phyloP scores from a whole-genome alignment of 768 basidiomycete species.

The Pluteus cervinus region DNA sequence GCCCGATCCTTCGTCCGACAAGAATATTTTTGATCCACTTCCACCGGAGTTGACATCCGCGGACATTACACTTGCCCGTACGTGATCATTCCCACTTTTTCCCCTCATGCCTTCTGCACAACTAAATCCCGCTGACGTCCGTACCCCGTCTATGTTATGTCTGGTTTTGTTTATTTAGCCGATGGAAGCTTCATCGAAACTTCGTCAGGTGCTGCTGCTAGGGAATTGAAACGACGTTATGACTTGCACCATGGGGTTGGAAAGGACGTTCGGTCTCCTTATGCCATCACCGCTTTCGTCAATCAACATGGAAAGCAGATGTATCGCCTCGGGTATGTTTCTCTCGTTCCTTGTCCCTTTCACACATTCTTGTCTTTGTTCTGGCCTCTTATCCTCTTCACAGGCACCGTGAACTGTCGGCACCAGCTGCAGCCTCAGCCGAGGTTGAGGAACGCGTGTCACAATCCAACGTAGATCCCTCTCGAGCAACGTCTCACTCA shows the following conservation, averaged over 20 bases:
- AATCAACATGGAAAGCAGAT: conserved; percentile 77
- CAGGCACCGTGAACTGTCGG: conserved; percentile 56
- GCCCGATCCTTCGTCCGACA: conserved; percentile 34
- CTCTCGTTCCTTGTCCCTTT: conserved; percentile 4
- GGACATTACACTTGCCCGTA: conserved; percentile 56
- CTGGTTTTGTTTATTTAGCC: conserved; percentile 33
- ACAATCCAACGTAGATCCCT: conserved; percentile 20
- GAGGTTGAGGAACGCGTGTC: conserved; percentile 43
- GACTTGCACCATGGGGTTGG: conserved; percentile 67
- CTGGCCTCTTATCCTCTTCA: conserved; percentile 7
- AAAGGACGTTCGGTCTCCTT: conserved; percentile 66
- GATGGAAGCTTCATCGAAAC: conserved; percentile 80
- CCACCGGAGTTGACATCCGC: conserved; percentile 47
- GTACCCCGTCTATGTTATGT: no score
- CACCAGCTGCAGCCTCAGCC: conserved; percentile 48
- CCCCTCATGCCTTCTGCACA: conserved; percentile 7
- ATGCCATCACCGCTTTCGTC: conserved; percentile 74
- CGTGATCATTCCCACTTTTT: conserved; percentile 20
- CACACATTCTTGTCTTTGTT: conserved; percentile 1
- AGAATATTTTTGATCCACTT: conserved; percentile 29
- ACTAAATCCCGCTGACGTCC: no score
- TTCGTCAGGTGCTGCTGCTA: conserved; percentile 67
- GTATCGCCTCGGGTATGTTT: conserved; percentile 70
- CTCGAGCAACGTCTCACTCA: conserved; percentile 29
- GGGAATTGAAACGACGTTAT: conserved; percentile 70